Evolutionary conservation across 1,284 basidiomycete species (phyloP), one percentile per base, ranked within the genome.

Genomic region (Ceratobasidium sp.): DNA sequence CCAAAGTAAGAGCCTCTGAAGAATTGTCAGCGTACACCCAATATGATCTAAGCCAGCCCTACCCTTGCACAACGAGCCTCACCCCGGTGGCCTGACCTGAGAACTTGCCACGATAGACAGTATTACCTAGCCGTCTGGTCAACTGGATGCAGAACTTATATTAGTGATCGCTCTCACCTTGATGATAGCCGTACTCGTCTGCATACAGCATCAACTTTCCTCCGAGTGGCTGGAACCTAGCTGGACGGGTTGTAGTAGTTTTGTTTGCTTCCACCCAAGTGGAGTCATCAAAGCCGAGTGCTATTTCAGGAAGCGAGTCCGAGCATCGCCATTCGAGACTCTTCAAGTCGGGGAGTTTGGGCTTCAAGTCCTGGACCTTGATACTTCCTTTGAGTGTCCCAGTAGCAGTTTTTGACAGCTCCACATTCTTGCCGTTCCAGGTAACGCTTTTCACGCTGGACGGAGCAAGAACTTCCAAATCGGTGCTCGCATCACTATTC

Each of bases 51-150:
- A 35, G 25, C n/a, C 10, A n/a, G 45, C 71, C 73, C 10, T 42
- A 81, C 80, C 81, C 82, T 73, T 83, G 80, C n/a, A 84, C 78
- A 13, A 79, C 77, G 8, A 84, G 73, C 50, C 79, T 72, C 3
- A 84, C 78, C n/a, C 81, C 82, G 0, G 77, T 79, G 0, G 78
- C 79, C 47, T 73, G 77, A 7, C 80, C 81, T 10, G 69, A 75
- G 73, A 84, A 85, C 60, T 81, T 79, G 0, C 83, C 83, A 5
- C 83, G 80, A 78, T 80, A 82, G 17, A 79, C 68, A 43, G 76
- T 75, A 65, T 74, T 75, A 15, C 76, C 75, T 75, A 22, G 17
- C 29, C 38, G 50, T 40, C 29, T 50, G 45, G 22, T 47, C 49
- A 45, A 27, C 27, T 6, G 8, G 20, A 13, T 20, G 7, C 7